These are phyloP conservation scores for Letharia columbiana DNA, from an alignment of 495 filamentous ascomycete species.

Conservation along the genomic window DNA sequence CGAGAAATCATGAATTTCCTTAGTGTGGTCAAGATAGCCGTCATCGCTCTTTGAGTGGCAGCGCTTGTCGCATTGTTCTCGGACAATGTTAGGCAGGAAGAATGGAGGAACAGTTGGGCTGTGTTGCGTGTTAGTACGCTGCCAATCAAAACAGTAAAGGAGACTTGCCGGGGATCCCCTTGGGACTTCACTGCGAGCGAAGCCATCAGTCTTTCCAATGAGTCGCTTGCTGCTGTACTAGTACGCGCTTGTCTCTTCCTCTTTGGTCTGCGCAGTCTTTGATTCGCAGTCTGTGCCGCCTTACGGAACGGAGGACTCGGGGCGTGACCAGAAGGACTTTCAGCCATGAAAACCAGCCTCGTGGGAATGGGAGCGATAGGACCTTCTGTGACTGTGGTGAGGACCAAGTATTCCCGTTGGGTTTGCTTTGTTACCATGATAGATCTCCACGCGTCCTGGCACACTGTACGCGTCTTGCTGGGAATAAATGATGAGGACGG, in stretches of 20 bases:
- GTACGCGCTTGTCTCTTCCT: not conserved
- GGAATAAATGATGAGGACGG: not conserved
- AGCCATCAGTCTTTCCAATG: not conserved
- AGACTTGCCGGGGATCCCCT: not conserved
- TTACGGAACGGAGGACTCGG: not conserved
- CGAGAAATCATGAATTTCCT: conserved; percentile 2
- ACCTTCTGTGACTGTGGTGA: not conserved
- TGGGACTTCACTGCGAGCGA: not conserved
- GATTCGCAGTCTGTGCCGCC: not conserved
- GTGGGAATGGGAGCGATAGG: not conserved
- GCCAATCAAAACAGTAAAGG: not conserved
- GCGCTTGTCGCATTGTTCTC: not conserved
- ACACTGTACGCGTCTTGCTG: not conserved
- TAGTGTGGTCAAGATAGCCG: conserved; percentile 13
- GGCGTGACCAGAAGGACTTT: not conserved
- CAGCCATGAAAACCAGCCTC: not conserved
- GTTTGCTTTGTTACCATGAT: not conserved
- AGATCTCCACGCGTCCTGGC: not conserved
- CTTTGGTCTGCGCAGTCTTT: not conserved
- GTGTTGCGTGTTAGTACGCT: not conserved
- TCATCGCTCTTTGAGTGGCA: not conserved
- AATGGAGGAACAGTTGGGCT: conserved; percentile 3
- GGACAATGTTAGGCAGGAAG: conserved; percentile 7
- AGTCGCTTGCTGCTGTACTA: not conserved
- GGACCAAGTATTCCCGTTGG: not conserved